Evolutionary conservation across 345 rosid species (phyloP).

Genomic region (Eucalyptus urophylla): DNA sequence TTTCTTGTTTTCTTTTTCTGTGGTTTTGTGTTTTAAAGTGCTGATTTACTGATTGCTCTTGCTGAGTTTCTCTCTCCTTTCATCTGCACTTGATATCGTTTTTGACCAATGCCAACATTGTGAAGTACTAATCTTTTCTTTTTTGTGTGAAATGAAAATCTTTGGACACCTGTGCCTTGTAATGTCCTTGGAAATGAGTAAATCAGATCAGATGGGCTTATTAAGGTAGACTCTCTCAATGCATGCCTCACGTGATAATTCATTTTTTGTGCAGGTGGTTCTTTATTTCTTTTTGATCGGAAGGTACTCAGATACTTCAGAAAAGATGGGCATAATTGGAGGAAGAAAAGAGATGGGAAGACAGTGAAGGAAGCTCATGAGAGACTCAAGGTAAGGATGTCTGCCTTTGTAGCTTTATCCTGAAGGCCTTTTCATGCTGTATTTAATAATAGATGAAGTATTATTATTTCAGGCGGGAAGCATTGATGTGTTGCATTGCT

Average conservation of each 20-base stretch:
- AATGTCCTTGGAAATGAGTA: background rate
- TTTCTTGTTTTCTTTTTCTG: background rate
- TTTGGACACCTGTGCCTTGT: background rate
- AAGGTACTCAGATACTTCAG: constrained; percentile 88
- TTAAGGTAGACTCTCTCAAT: background rate
- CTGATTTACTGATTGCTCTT: background rate
- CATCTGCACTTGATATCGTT: background rate
- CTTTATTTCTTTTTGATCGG: constrained; percentile 78
- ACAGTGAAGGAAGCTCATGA: constrained; percentile 93
- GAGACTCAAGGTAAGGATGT: constrained; percentile 66
- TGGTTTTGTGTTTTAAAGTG: background rate
- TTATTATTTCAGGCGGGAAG: constrained; percentile 58
- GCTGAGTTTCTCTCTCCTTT: background rate
- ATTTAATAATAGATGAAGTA: background rate
- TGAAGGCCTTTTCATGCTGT: background rate
- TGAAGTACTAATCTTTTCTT: background rate
- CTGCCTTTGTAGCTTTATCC: background rate
- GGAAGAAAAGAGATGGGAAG: constrained; percentile 92
- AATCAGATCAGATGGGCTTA: background rate
- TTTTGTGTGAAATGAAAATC: background rate
- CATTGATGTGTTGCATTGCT: constrained; percentile 86
- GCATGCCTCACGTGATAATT: background rate
- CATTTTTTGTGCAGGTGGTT: constrained; percentile 56
- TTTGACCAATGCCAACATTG: background rate
- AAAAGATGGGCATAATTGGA: constrained; percentile 95